Conservation (phyloP, 306 rosid species). For the Corylus heterophylla region DNA sequence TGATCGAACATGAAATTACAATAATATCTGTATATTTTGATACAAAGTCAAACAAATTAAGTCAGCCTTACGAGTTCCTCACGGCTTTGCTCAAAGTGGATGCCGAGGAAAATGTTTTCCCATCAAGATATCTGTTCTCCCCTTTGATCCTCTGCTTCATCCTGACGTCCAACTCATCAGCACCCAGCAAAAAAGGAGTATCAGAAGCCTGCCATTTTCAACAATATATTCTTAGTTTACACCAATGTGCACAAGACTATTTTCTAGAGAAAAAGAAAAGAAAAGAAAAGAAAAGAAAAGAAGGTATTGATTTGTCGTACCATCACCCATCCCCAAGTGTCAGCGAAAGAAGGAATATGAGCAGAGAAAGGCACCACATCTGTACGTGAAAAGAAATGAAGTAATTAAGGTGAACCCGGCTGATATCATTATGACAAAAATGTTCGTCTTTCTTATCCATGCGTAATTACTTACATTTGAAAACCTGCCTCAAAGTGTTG, state of each 20-base stretch:
- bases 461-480: slow-evolving; percentile 63
- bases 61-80: slow-evolving; percentile 66
- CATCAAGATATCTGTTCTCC: slow-evolving; percentile 86
- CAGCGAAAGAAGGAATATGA: slow-evolving; percentile 95
- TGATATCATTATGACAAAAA: background rate
- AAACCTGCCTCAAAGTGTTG: slow-evolving; percentile 87
- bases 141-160: slow-evolving; percentile 69
- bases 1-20: background rate
- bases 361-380: slow-evolving; percentile 98
- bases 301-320: slow-evolving; percentile 36
- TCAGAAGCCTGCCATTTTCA: slow-evolving; percentile 67
- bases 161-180: slow-evolving; percentile 78
- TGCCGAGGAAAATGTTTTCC: slow-evolving; percentile 83
- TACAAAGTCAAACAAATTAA: background rate
- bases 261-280: too few species aligned
- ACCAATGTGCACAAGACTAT: too few species aligned
- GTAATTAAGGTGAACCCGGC: slow-evolving; percentile 1
- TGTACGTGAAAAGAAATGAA: slow-evolving; percentile 32
- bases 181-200: slow-evolving; percentile 57
- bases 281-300: too few species aligned
- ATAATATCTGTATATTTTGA: background rate
- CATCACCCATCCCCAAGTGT: slow-evolving; percentile 99
- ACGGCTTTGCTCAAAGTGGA: slow-evolving; percentile 93
- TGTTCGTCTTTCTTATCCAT: too few species aligned
- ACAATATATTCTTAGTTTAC: background rate